Percentiles rank a stretch among this genome's conserved stretches.
phyloP scores from a whole-genome alignment of 78 protist species.

The Anaeramoeba ignava region DNA sequence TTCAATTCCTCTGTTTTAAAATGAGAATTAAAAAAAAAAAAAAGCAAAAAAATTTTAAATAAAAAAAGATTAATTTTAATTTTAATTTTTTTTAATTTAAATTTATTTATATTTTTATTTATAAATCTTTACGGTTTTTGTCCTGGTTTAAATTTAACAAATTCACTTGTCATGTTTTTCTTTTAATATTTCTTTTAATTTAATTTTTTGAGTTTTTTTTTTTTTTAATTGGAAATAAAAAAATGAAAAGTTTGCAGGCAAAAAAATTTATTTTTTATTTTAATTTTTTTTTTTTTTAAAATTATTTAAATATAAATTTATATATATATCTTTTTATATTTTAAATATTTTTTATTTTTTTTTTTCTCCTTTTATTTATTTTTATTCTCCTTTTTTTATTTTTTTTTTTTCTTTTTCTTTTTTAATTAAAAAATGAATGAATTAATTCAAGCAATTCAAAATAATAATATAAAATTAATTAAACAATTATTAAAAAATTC shows the following conservation, averaged over 20 bases:
- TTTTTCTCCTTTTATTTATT: background rate
- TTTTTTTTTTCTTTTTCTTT: background rate
- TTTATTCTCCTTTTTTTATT: background rate
- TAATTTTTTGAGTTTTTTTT: background rate
- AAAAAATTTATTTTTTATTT: background rate
- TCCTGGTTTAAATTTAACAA: background rate
- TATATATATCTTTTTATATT: background rate
- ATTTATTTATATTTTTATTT: background rate
- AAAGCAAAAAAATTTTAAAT: background rate
- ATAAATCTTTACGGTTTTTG: background rate
- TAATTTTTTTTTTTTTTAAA: background rate
- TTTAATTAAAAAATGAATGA: background rate
- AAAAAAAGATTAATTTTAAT: background rate
- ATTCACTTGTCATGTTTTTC: background rate
- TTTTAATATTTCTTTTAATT: background rate
- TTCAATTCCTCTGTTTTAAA: conserved; percentile 11
- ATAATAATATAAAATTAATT: background rate
- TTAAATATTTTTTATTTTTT: conserved; percentile 3
- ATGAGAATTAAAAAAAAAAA: background rate
- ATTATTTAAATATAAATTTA: background rate
- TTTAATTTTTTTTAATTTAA: background rate
- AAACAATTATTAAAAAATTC: background rate
- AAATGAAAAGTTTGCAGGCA: background rate
- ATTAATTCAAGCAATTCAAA: background rate
- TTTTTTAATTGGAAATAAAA: background rate